Base-by-base conservation (phyloP, 2,329 filamentous ascomycete species). In the Lizonia empirigonia region DNA sequence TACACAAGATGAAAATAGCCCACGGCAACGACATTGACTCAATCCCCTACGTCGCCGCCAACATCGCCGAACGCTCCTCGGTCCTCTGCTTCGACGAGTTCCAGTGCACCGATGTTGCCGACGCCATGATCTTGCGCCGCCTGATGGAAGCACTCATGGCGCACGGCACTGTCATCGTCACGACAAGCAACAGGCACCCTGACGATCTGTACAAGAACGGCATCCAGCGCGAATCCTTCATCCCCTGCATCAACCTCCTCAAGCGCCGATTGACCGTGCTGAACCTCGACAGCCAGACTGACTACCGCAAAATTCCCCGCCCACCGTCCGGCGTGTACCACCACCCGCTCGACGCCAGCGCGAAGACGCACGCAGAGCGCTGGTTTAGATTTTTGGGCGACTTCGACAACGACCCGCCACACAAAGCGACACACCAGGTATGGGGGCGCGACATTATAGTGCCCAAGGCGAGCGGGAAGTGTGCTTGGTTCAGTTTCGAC, bases 51-150 rank as follows among this genome's bases (percentile, higher is more conserved):
- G 88, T 97, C 15, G 93, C 93, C 2, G 94, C 93, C n/a, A 88
- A 94, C 68, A 94, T 99, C 70, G 94, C 94, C 6, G 85, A 91
- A 65, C 81, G 86, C 56, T 87, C 87, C 26, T 91, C 88, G 50
- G 90, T 99, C 20, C 79, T 99, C 32, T 99, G 94, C 74, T 99
- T 99, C 70, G 94, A 99, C 74, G 94, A 99, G 77, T 99, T 99
- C 69, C 94, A 99, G 72, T 97, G 92, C 70, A 99, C 94, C 30
- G 94, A 99, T 75, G 93, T 99, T 24, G 94, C 94, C 13, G 93
- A 97, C 77, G 94, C 94, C 63, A 99, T 99, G 94, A 99, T 99
- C 64, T 73, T 99, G 62, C 83, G 94, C 64, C 82, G 90, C 80
- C 80, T 99, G 5, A 84, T 99, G 7, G 92, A 97, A 74, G 83